These are phyloP conservation scores for Aspergillus sojae DNA, from an alignment of 2,329 filamentous ascomycete genomes.

Conservation along the genomic window DNA sequence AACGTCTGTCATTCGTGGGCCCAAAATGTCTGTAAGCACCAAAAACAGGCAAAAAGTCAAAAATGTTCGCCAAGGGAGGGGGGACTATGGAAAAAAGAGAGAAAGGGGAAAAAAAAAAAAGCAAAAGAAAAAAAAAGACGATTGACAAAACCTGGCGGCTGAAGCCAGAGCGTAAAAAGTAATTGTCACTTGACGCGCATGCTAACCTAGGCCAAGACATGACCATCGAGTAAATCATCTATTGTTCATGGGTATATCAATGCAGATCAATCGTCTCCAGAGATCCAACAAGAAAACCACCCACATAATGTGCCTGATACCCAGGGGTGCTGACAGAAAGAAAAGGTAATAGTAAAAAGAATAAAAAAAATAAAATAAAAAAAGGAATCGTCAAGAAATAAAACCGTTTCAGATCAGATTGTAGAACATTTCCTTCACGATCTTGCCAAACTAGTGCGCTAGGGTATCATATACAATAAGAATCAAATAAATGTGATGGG, in stretches of 20 bases:
- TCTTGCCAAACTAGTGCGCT: constrained; percentile 13
- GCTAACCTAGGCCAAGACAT: not conserved
- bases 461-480: constrained; percentile 14
- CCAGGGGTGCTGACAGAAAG: not conserved
- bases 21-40: not conserved
- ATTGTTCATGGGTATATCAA: constrained; percentile 1
- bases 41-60: not conserved
- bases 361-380: constrained; percentile 1
- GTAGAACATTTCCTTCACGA: constrained; percentile 9
- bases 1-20: not conserved
- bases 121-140: too few relatives aligned
- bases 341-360: not conserved
- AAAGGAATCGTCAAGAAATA: not conserved
- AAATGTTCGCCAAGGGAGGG: not conserved
- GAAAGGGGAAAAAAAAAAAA: too few relatives aligned
- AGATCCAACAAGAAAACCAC: not conserved
- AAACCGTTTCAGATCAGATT: not conserved
- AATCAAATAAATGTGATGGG: not conserved
- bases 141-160: not conserved
- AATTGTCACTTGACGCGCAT: not conserved
- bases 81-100: not conserved
- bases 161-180: not conserved
- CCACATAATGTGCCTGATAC: constrained; percentile 4
- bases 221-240: not conserved
- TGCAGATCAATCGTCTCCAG: constrained; percentile 2